Evolutionary conservation across 805 yeast genomes (phyloP), one percentile per base, ranked within the genome.

Genomic region (Wickerhamiella parazyma): DNA sequence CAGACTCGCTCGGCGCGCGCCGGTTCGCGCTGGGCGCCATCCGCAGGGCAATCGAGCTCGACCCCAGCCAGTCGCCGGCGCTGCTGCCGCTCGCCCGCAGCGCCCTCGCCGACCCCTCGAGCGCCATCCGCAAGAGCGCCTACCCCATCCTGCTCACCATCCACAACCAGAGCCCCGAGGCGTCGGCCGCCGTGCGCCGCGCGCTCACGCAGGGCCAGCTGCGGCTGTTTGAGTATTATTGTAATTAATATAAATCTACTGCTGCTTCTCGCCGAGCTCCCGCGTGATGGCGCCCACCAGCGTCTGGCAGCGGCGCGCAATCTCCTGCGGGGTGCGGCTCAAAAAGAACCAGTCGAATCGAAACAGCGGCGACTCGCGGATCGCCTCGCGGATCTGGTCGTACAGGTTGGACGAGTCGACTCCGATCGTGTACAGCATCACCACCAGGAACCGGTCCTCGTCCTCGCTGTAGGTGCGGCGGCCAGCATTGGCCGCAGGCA

Each of bases 311-410:
- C 98, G 70, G 62, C 97, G 72, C 6, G 80, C 71, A 31, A 91
- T 64, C 61, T 91, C 98, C 3, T 73, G 66, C 0, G 84, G 70
- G 4, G 81, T 76, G 53, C 95, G 71, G 44, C 86, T 77, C 51
- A 82, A 80, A 55, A 91, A 72, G 63, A 82, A 86, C 68, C 82
- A 86, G 61, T 91, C 95, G 56, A 84, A 80, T 51, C 85, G 74
- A 64, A 89, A 86, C 56, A 84, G 63, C 4, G 89, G 82, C 10
- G 82, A 76, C 34, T 72, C 72, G 45, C 83, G 68, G 33, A 89
- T 77, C 22, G 80, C 78, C 47, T 79, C 83, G 44, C 85, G 71
- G 38, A 89, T 78, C 49, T 73, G 61, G 46, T 89, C 98, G 56
- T 78, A 82, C 12, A 89, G 65, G 55, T 82, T 85, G 11, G 76